Percentiles rank a stretch among this genome's conserved stretches.
These are phyloP conservation scores for Chlamydomonas reinhardtii DNA, from an alignment of 163 green algal species.

Conservation along the genomic window DNA sequence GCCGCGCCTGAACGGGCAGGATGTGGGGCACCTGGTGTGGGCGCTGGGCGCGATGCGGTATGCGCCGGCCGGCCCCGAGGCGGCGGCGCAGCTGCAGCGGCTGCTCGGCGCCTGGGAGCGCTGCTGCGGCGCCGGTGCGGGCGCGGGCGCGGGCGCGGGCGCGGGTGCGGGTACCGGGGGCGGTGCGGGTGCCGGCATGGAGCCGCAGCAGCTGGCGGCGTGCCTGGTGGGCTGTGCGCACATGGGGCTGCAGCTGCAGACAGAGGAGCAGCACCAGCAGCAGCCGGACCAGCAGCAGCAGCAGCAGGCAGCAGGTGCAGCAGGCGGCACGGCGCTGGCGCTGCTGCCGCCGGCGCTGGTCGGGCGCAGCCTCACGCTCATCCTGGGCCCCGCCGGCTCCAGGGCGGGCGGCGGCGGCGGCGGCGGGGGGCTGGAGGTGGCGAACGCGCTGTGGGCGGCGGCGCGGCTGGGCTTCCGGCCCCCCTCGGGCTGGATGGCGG, in stretches of 20 bases:
- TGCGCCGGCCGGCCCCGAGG: background rate
- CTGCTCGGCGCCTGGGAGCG: conserved; percentile 31
- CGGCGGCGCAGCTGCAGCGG: background rate
- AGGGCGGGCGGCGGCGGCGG: too few relatives aligned
- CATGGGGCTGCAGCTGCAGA: background rate
- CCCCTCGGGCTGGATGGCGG: conserved; percentile 17
- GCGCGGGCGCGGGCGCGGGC: too few relatives aligned
- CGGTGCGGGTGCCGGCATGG: background rate
- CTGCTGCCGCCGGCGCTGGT: background rate
- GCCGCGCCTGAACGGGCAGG: conserved; percentile 6
- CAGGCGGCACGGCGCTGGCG: too few relatives aligned
- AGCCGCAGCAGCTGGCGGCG: conserved; percentile 41
- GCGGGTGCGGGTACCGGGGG: too few relatives aligned
- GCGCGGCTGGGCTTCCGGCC: conserved; percentile 39
- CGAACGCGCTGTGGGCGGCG: conserved; percentile 45
- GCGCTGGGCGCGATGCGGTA: conserved; percentile 3
- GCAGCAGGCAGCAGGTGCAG: background rate
- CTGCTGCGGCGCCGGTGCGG: background rate
- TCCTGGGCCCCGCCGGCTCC: too few relatives aligned
- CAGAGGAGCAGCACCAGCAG: too few relatives aligned
- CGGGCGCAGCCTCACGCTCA: background rate
- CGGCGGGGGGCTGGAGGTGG: conserved; percentile 1
- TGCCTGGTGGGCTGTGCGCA: conserved; percentile 35
- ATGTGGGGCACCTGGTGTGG: conserved; percentile 39
- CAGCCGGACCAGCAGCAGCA: background rate